Base-by-base conservation (phyloP, 1,284 basidiomycete genomes). In the Austropuccinia psidii region DNA sequence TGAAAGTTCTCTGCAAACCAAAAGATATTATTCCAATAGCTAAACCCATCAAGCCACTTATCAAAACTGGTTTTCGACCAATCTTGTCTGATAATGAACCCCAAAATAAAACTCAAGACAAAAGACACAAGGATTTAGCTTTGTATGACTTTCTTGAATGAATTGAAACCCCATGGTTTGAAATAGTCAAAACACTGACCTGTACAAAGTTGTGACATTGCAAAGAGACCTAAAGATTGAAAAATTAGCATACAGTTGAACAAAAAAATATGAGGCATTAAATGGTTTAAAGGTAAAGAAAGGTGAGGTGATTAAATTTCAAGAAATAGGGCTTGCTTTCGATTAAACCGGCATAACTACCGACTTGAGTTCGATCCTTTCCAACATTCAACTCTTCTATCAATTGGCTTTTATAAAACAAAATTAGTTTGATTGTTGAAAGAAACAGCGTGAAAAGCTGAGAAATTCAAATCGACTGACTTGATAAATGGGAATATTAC, bases 401-500 rank as follows among this genome's bases (percentile, higher is more conserved):
- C 57, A 60, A 37, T 41, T 60, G 57, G 35, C 35, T 61, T 11
- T 11, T 61, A 21, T 3, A 11, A 2, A n/a, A 39, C n/a, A 41
- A 60, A 11, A 39, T 11, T n/a, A 60, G 19, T 37, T 21, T n/a
- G 4, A 15, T 50, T n/a, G 19, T 45, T n/a, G 50, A 54, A 24
- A 17, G 50, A 11, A 54, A 19, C 11, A 13, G 21, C 11, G 17
- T n/a, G 33, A 37, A 11, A 9, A 60, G 19, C 37, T 31, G 19
- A 13, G 41, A 41, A 24, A 60, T 13, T 7, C 11, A 60, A 60
- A 21, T n/a, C 8, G 27, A 31, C 35, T 57, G 9, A 60, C 57
- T 60, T 60, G 37, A 60, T 60, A 33, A 60, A 60, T 9, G 57
- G 57, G 37, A 60, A 60, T 17, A 60, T 60, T 9, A 60, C n/a